These are phyloP conservation scores for Dipodascopsis uninucleata DNA, from an alignment of 805 yeast genomes.

Conservation along the genomic window DNA sequence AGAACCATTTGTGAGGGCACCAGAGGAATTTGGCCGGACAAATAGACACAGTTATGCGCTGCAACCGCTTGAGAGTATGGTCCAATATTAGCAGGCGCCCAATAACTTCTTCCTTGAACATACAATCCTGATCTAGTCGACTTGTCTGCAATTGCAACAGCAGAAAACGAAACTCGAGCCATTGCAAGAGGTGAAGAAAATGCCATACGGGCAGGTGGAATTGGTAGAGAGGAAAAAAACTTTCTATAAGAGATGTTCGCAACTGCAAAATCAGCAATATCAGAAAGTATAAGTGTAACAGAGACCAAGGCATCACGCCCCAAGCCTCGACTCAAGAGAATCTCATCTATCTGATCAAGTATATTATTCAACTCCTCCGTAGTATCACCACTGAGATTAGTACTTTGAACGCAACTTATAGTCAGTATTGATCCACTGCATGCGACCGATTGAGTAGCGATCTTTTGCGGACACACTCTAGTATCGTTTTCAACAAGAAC, in stretches of 20 bases:
- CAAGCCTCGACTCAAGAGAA: background rate
- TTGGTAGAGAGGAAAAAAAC: slow-evolving; percentile 49
- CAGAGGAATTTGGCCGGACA: slow-evolving; percentile 91
- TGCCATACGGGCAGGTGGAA: slow-evolving; percentile 89
- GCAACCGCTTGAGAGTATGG: slow-evolving; percentile 89
- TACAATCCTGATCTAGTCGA: slow-evolving; percentile 66
- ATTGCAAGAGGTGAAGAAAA: slow-evolving; percentile 53
- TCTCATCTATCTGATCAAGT: no score
- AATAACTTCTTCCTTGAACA: slow-evolving; percentile 86
- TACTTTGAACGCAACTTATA: no score
- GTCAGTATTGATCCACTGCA: no score
- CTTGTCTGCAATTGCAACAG: slow-evolving; percentile 39
- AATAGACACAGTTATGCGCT: slow-evolving; percentile 47
- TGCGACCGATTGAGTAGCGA: no score
- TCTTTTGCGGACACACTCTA: no score
- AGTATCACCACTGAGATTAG: background rate
- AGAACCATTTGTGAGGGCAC: slow-evolving; percentile 67
- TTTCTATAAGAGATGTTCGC: slow-evolving; percentile 60
- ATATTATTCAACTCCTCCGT: no score
- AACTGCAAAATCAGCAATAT: slow-evolving; percentile 60
- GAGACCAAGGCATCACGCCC: slow-evolving; percentile 48
- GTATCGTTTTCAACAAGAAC: no score
- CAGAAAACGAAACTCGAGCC: slow-evolving; percentile 54
- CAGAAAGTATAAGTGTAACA: slow-evolving; percentile 55
- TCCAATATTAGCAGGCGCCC: slow-evolving; percentile 99